phyloP scores from a whole-genome alignment of 805 yeast species.

The Danielia oregonensis region DNA sequence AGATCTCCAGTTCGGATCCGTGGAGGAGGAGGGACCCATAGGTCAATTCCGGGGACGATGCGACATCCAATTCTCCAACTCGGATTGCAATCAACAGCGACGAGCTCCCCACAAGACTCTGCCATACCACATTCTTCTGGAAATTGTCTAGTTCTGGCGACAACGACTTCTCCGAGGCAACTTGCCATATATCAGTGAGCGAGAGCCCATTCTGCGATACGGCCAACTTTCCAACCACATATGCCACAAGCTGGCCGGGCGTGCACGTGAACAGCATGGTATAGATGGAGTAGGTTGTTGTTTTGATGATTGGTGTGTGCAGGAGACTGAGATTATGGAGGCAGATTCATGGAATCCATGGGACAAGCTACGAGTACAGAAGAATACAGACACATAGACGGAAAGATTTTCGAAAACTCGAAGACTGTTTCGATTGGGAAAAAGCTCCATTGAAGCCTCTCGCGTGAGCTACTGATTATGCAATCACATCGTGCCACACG shows the following conservation, averaged over 20 bases:
- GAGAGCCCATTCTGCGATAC: conserved; percentile 12
- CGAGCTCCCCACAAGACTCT: conserved; percentile 28
- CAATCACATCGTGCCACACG: too few relatives aligned
- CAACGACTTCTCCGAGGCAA: conserved; percentile 4
- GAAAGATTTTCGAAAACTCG: too few relatives aligned
- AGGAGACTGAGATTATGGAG: too few relatives aligned
- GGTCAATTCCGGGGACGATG: conserved; percentile 4
- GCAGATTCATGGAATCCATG: too few relatives aligned
- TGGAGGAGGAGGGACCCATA: conserved; percentile 8
- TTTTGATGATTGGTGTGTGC: too few relatives aligned
- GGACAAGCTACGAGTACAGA: too few relatives aligned
- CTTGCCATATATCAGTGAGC: conserved; percentile 11
- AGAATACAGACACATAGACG: too few relatives aligned
- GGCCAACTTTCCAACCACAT: conserved; percentile 12
- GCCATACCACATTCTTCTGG: conserved; percentile 39
- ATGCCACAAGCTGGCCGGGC: conserved; percentile 12
- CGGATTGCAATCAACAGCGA: conserved; percentile 11
- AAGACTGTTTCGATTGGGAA: too few relatives aligned
- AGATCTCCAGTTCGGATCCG: conserved; percentile 14
- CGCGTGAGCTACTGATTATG: too few relatives aligned
- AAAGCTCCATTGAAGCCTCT: too few relatives aligned
- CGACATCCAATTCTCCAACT: conserved; percentile 7
- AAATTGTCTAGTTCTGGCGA: conserved; percentile 25
- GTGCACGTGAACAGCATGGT: conserved; percentile 16
- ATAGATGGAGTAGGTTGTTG: too few relatives aligned